Conservation (phyloP, 2,329 filamentous ascomycete species). For the Talaromyces sp. region DNA sequence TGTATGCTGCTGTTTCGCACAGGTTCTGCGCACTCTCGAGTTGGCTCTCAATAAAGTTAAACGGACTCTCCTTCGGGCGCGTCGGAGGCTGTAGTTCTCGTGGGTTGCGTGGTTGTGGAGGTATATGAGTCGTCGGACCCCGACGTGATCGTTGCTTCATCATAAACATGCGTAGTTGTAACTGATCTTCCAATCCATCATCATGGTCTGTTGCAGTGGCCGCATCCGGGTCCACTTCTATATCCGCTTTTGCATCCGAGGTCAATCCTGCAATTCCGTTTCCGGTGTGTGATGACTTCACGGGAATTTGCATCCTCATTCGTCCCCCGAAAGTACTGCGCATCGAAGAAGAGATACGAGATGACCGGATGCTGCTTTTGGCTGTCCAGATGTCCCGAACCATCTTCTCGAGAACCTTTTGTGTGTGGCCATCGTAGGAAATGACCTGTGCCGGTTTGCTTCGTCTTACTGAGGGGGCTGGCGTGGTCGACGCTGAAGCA, state of each 20-base stretch:
- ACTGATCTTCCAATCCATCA: neutral
- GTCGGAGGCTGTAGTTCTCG: neutral
- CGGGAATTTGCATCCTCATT: conserved; percentile 11
- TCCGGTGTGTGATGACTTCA: neutral
- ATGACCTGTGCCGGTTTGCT: neutral
- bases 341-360: conserved; percentile 13
- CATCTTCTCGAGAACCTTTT: conserved; percentile 19
- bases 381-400: conserved; percentile 18
- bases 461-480: neutral
- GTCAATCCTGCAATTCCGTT: neutral
- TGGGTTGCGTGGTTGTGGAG: neutral
- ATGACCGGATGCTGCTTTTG: conserved; percentile 16
- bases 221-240: conserved; percentile 11
- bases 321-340: conserved; percentile 10
- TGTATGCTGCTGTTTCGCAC: conserved; percentile 17
- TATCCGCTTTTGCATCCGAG: neutral
- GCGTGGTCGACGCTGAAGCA: neutral
- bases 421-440: conserved; percentile 18
- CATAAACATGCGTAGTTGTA: conserved; percentile 8
- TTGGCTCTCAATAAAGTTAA: conserved; percentile 16
- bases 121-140: neutral
- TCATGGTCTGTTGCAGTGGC: neutral
- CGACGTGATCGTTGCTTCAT: conserved; percentile 9
- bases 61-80: conserved; percentile 13
- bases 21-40: conserved; percentile 16